Base-by-base conservation (phyloP, 2,329 filamentous ascomycete genomes). In the Cercospora berteroae region DNA sequence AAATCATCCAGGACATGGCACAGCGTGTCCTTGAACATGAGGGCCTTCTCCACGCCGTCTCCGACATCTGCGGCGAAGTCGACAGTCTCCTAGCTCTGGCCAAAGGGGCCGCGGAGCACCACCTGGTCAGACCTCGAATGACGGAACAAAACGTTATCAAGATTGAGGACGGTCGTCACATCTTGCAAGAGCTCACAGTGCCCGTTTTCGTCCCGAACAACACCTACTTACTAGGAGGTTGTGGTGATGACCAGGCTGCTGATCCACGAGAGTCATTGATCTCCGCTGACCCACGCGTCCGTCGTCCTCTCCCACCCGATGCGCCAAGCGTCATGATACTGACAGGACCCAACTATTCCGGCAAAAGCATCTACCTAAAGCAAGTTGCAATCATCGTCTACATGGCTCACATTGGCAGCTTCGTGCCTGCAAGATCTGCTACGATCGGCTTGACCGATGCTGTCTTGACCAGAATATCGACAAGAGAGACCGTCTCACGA, bases 331-430 rank as follows among this genome's bases (percentile, higher is more conserved):
- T 93, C 80, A 77, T 97, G 12, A 81, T 97, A 5, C 79, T 99
- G 74, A 98, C 95, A 0, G 95, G 95, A 0, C 94, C 95, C 4
- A 99, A 99, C 73, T 96, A 95, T 77, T 98, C 95, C 0, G 95
- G 95, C 0, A 99, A 99, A 79, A 98, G 93, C 73, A 88, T 98
- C 0, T 98, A 97, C 78, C 85, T 98, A 76, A 99, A 96, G 78
- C 94, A 99, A 77, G 87, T 92, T 33, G 95, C 94, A 4, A 82
- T 97, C 60, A 95, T 97, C 67, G 89, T 96, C 13, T 97, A 95
- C 76, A 86, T 99, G 79, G 92, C 95, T 0, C 95, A 99, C 76
- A 87, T 97, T 63, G 95, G 95, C 61, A 94, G 93, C 77, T 98
- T 92, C 76, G 92, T 99, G 1, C 94, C 95, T 1, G 94, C 94